Evolutionary conservation across 768 basidiomycete genomes (phyloP).

Genomic region (Pisolithus sp.): DNA sequence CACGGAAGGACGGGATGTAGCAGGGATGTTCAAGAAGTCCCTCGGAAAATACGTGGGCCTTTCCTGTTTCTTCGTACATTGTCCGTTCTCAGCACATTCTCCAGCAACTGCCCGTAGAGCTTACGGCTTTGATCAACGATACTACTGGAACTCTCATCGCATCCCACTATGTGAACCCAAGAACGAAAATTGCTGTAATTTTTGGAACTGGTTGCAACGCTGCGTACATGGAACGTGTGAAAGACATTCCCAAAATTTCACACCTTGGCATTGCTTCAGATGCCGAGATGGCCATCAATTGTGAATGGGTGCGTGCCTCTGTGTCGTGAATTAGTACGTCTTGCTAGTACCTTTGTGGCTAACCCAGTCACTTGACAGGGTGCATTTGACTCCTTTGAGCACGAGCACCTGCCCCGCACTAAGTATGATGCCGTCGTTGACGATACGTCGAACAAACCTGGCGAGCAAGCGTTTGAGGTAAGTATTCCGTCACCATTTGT

Average conservation of each 20-base stretch:
- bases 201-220: conserved; percentile 99
- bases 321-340: background rate
- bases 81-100: background rate
- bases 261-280: conserved; percentile 59
- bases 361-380: conserved; percentile 45
- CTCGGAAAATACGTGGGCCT: conserved; percentile 66
- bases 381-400: conserved; percentile 94
- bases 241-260: conserved; percentile 79
- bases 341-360: background rate
- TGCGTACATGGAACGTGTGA: conserved; percentile 91
- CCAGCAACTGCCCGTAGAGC: conserved; percentile 75
- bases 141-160: conserved; percentile 98
- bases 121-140: conserved; percentile 93
- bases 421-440: conserved; percentile 93
- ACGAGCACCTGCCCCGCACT: conserved; percentile 90
- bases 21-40: conserved; percentile 84
- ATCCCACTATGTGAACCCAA: conserved; percentile 89
- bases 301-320: conserved; percentile 74
- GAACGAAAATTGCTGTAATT: conserved; percentile 90
- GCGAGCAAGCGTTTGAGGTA: conserved; percentile 90
- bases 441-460: conserved; percentile 92
- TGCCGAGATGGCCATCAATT: conserved; percentile 89
- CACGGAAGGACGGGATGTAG: conserved; percentile 90
- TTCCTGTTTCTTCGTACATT: background rate
- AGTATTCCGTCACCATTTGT: conserved; percentile 6